Conservation (phyloP, 164 flowering plant genomes). For the Santalum album region DNA sequence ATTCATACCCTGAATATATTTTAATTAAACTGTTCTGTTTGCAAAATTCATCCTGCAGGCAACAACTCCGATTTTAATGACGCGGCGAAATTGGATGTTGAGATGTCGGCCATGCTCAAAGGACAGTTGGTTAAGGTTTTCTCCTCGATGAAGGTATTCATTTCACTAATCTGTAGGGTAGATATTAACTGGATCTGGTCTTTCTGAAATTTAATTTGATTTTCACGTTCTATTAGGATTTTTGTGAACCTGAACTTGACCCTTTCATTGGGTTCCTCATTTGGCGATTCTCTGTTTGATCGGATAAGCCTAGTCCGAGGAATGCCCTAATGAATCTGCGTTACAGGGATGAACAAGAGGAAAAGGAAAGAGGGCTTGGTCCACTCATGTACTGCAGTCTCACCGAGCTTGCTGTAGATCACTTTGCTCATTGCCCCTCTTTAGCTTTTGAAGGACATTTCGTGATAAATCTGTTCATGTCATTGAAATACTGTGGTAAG, state of each 20-base stretch:
- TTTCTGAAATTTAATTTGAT: slow-evolving; percentile 12
- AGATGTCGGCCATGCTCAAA: slow-evolving; percentile 95
- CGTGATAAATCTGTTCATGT: too few relatives aligned
- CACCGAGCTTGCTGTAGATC: too few relatives aligned
- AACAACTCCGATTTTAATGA: slow-evolving; percentile 61
- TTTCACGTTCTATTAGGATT: slow-evolving; percentile 48
- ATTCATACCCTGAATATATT: not conserved
- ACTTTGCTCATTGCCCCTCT: too few relatives aligned
- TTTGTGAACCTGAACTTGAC: slow-evolving; percentile 92
- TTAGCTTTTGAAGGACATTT: too few relatives aligned
- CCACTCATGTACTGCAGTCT: too few relatives aligned
- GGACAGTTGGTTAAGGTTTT: slow-evolving; percentile 95
- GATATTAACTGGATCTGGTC: not conserved
- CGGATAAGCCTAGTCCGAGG: too few relatives aligned
- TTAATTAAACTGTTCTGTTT: not conserved
- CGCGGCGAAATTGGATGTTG: slow-evolving; percentile 87
- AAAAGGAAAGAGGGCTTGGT: too few relatives aligned
- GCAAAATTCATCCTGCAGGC: slow-evolving; percentile 22
- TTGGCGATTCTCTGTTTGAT: slow-evolving; percentile 97
- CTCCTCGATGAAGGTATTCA: slow-evolving; percentile 75
- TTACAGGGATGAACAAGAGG: too few relatives aligned
- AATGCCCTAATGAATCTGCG: too few relatives aligned
- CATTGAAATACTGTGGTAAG: too few relatives aligned
- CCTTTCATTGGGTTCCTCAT: slow-evolving; percentile 95
- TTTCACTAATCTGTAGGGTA: not conserved